Percentiles rank a stretch among this genome's conserved stretches.
Conservation (phyloP, 495 filamentous ascomycete genomes). For the Trichoderma gamsii region DNA sequence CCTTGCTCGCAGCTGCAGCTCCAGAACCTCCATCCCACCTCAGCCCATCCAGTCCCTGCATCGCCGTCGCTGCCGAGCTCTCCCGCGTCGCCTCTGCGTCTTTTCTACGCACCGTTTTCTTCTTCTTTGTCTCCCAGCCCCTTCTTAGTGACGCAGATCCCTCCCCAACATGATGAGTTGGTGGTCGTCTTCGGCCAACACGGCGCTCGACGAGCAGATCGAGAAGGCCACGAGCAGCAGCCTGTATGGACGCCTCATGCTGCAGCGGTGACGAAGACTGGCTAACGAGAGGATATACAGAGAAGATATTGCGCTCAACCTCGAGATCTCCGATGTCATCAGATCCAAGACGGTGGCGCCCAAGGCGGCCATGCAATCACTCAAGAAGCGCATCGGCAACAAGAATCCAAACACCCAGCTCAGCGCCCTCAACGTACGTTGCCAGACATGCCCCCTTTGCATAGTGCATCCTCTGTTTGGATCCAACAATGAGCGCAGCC, state of each 20-base stretch:
- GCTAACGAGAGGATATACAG: constrained; percentile 36
- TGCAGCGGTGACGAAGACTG: constrained; percentile 7
- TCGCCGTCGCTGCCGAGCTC: background rate
- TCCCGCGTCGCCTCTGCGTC: background rate
- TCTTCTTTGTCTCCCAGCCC: background rate
- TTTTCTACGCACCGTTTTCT: background rate
- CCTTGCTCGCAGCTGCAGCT: constrained; percentile 1
- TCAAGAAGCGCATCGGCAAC: constrained; percentile 90
- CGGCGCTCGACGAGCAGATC: constrained; percentile 90
- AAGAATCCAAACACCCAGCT: constrained; percentile 95
- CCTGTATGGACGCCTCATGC: constrained; percentile 51
- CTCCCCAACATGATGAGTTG: constrained; percentile 67
- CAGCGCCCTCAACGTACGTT: constrained; percentile 75
- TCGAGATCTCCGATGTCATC: constrained; percentile 95
- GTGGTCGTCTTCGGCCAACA: constrained; percentile 73
- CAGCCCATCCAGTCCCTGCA: background rate
- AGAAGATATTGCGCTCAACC: constrained; percentile 92
- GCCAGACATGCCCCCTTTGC: background rate
- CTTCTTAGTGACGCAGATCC: background rate
- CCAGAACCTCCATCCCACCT: background rate
- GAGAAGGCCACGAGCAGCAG: constrained; percentile 90
- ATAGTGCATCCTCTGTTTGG: background rate
- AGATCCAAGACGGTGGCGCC: constrained; percentile 94
- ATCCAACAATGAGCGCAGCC: constrained; percentile 6
- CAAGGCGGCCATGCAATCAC: constrained; percentile 92